Base-by-base conservation (phyloP, 2,329 filamentous ascomycete species). In the Colletotrichum sp. region DNA sequence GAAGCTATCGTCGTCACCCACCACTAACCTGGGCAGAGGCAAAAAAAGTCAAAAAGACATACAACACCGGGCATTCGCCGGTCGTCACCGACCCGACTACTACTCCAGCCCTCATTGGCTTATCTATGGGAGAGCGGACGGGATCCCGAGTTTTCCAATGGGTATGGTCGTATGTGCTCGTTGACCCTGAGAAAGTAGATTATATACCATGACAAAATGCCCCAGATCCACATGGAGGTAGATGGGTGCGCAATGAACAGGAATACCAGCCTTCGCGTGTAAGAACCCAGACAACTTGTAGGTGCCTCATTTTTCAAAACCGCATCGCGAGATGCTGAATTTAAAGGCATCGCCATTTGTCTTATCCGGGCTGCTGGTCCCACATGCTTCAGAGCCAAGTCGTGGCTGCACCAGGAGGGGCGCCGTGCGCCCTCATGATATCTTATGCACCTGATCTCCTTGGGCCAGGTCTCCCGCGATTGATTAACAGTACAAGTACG, bases 121-220 rank as follows among this genome's bases (percentile, higher is more conserved):
- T 32, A 32, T 32, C 30, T 32, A 34, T 34, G 32, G 32, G 32
- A 34, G 32, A 34, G 32, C 32, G 44, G 44, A 52, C 44, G 44
- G 44, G 44, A 52, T 52, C 44, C 44, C 44, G 44, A 52, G 16
- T 52, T 52, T 34, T 34, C 32, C 32, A 34, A 34, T 34, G 32
- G 32, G 32, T 34, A 2, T 34, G 32, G 32, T 34, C 32, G 32
- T 34, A 34, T 34, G 32, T 34, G 32, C 13, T 34, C 13, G 3
- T 7, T 7, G 1, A 6, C 1, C 3, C 6, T 2, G 6, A 52
- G 44, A 52, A n/a, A 52, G 44, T 1, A 52, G 3, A 2, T 1
- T 1, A 52, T 52, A 52, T 52, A 52, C 44, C 16, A 52, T 1
- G 44, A 52, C 22, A 52, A 3, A 0, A 52, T 52, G 44, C 44